Conservation (phyloP, 257 asterid species). For the Handroanthus guayacan region DNA sequence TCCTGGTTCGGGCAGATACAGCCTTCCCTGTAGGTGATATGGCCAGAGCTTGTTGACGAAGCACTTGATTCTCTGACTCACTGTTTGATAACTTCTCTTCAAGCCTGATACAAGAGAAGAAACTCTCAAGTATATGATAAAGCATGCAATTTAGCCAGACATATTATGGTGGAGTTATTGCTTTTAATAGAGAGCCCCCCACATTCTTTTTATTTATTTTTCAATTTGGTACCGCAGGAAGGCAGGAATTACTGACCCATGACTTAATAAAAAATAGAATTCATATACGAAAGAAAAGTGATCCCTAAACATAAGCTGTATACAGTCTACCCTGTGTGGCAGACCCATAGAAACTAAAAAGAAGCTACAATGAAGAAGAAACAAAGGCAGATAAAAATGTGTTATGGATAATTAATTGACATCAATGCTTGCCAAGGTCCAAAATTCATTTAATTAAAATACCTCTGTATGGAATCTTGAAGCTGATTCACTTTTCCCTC, state of each 20-base stretch:
- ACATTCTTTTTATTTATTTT: not conserved
- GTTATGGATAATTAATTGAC: not conserved
- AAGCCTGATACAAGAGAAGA: constrained; percentile 51
- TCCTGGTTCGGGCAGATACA: constrained; percentile 62
- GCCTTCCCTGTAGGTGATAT: constrained; percentile 79
- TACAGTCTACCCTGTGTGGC: not conserved
- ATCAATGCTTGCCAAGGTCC: not conserved
- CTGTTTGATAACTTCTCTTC: constrained; percentile 72
- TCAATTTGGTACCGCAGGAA: not conserved
- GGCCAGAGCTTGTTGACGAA: constrained; percentile 77
- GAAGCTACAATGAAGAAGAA: not conserved
- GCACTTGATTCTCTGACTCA: constrained; percentile 80
- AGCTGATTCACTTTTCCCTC: not conserved
- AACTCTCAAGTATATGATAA: constrained; percentile 6
- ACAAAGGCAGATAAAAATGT: not conserved
- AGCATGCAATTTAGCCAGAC: constrained; percentile 15
- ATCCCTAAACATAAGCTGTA: not conserved
- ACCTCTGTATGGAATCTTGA: not conserved
- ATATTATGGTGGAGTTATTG: not conserved
- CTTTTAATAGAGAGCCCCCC: not conserved
- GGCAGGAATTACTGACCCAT: not conserved
- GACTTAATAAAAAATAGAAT: not conserved
- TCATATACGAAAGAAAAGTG: not conserved
- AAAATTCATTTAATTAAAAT: not conserved
- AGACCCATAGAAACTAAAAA: not conserved